Evolutionary conservation across 78 protist genomes (phyloP), one percentile per base, ranked within the genome.

Genomic region (Cavenderia fasciculata): DNA sequence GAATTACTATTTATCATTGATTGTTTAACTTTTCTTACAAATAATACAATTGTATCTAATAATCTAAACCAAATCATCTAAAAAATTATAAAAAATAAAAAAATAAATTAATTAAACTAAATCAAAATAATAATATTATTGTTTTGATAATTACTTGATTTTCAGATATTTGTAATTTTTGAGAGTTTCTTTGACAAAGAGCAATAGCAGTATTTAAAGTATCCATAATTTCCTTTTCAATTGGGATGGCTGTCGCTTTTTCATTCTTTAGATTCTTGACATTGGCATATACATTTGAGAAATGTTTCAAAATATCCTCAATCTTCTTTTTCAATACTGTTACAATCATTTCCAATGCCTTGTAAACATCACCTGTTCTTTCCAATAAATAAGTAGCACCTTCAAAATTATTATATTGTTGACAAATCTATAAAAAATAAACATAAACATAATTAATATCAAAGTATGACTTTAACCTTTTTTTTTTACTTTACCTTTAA

Each of bases 311-410:
- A 10, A 82, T 21, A 0, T 63, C 72, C 38, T 86, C 85, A 19
- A 86, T 36, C 31, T 66, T 73, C 12, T 33, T 49, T 19, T 44
- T 74, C 12, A 86, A 31, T 14, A 65, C 46, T 4, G 52, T 14
- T 29, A 86, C 49, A 29, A 86, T 31, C 92, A 86, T 73, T 18
- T 86, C 92, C 47, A 86, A 74, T 16, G 94, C 94, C 61, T 65
- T 84, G 10, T 38, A 46, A 14, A 88, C 75, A 84, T 88, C 94
- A 52, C 94, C 94, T 21, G 86, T 86, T 71, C 94, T 59, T 34
- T 88, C 94, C 19, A 84, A 84, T 8, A 88, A 21, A 74, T 65
- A 88, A n/a, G 66, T 74, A 25, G 88, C 62, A 82, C 91, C 94
- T 51, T 88, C 94, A 19, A 84, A 59, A 31, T 82, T 88, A 49